phyloP scores from a whole-genome alignment of 1,284 basidiomycete genomes.

The Lentinus polychrous region DNA sequence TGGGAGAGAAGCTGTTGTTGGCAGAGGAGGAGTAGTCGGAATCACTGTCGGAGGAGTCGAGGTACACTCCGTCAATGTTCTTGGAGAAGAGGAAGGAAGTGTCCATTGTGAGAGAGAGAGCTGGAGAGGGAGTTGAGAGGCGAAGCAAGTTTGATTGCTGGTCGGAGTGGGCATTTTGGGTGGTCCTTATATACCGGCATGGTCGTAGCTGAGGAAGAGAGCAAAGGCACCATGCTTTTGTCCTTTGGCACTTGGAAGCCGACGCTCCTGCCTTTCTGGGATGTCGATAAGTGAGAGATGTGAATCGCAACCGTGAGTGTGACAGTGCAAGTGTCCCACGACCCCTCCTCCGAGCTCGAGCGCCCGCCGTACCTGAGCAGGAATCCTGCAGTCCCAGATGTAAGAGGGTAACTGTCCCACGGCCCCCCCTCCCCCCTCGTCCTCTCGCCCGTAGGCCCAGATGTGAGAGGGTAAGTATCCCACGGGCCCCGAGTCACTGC shows the following conservation, averaged over 20 bases:
- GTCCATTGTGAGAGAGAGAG: not conserved
- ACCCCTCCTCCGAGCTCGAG: not conserved
- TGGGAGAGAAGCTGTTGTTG: not conserved
- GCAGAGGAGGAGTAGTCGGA: not conserved
- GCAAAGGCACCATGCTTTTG: slow-evolving; percentile 4
- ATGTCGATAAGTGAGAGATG: not conserved
- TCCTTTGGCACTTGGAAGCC: not conserved
- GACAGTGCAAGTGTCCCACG: too few species aligned
- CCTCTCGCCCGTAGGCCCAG: too few species aligned
- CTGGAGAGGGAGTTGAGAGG: not conserved
- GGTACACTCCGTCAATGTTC: too few species aligned
- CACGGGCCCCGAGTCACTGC: too few species aligned
- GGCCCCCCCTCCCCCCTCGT: too few species aligned
- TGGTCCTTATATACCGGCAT: slow-evolving; percentile 2
- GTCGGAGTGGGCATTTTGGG: too few species aligned
- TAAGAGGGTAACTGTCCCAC: too few species aligned
- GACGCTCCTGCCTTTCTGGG: not conserved
- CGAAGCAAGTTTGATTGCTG: not conserved
- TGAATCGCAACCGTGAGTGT: not conserved
- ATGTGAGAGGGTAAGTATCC: too few species aligned
- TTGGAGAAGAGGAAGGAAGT: too few species aligned
- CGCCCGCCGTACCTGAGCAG: too few species aligned
- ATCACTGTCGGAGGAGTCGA: not conserved
- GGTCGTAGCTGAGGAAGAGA: slow-evolving; percentile 3
- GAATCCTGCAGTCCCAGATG: too few species aligned